Evolutionary conservation across 2,329 filamentous ascomycete genomes (phyloP), one percentile per base, ranked within the genome.

Genomic region (Pyrenophora teres): DNA sequence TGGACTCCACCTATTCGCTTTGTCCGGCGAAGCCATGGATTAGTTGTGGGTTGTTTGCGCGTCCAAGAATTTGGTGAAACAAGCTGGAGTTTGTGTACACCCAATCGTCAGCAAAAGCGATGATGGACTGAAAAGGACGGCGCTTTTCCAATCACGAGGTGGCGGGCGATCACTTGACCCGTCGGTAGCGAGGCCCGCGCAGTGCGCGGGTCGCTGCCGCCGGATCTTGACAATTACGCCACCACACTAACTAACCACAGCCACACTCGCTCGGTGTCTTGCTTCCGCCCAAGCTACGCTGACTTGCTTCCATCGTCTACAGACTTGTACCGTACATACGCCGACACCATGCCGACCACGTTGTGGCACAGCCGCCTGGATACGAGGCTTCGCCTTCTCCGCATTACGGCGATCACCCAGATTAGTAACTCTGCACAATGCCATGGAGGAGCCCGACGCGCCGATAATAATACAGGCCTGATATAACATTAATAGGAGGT

Each of bases 361-460:
- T 40, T 60, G 63, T 60, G 60, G 63, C 61, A 49, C 58, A 56
- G 57, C 43, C 46, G 33, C 49, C 46, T 41, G 43, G 35, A 40
- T 18, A 48, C 43, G 41, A 41, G 32, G 49, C 43, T 33, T 40
- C 54, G 36, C 23, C 48, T 47, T 8, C 2, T 49, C 27, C 50
- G 59, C 59, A 56, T 56, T 48, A 41, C 27, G 49, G 38, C 43
- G 44, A 46, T 21, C 19, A 15, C 37, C 5, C 9, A 36, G 40
- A 41, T 45, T 51, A 57, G 52, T 38, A 45, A 27, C 23, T 13
- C 3, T 12, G 18, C 44, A 19, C 30, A 19, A 23, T 45, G 25
- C 45, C 23, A 35, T 35, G 44, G 31, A 44, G 15, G 39, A 25
- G 46, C 9, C 9, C 40, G 7, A 23, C 37, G 3, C 35, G 38